These are phyloP conservation scores for Ogataea pini DNA, from an alignment of 805 yeast genomes.

Conservation along the genomic window DNA sequence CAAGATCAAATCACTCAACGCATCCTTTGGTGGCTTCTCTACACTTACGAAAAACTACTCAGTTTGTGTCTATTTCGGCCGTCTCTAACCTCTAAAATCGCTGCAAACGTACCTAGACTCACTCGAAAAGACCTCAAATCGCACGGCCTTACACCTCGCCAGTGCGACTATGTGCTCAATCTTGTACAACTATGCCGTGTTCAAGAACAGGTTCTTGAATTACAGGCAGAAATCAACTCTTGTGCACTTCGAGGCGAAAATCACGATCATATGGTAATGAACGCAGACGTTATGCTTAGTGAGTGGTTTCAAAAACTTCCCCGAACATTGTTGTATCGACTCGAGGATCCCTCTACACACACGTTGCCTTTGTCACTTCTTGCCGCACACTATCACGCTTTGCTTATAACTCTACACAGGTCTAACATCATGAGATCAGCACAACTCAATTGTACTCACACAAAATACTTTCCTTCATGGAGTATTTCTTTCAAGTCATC, in stretches of 20 bases:
- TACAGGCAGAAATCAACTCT: constrained; percentile 3
- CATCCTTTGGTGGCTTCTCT: constrained; percentile 72
- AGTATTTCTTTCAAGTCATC: constrained; percentile 12
- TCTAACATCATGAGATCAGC: constrained; percentile 51
- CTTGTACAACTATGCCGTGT: constrained; percentile 8
- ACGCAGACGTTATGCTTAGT: constrained; percentile 63
- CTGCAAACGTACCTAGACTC: neutral
- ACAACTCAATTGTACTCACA: neutral
- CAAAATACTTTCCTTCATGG: constrained; percentile 18
- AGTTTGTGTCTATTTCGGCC: constrained; percentile 4
- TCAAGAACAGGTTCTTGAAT: constrained; percentile 8
- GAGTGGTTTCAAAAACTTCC: constrained; percentile 72
- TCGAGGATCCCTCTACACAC: constrained; percentile 39
- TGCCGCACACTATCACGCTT: constrained; percentile 66
- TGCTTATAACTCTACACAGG: constrained; percentile 65
- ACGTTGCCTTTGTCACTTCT: constrained; percentile 54
- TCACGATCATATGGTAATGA: constrained; percentile 9
- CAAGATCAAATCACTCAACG: neutral
- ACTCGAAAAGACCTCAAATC: constrained; percentile 9
- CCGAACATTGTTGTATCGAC: constrained; percentile 53
- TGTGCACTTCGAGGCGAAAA: neutral
- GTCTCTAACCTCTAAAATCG: constrained; percentile 2
- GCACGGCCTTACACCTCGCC: constrained; percentile 12
- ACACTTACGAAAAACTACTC: constrained; percentile 26
- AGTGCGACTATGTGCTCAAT: constrained; percentile 11